phyloP scores from a whole-genome alignment of 2,329 filamentous ascomycete species.

The Cordyceps farinosa region DNA sequence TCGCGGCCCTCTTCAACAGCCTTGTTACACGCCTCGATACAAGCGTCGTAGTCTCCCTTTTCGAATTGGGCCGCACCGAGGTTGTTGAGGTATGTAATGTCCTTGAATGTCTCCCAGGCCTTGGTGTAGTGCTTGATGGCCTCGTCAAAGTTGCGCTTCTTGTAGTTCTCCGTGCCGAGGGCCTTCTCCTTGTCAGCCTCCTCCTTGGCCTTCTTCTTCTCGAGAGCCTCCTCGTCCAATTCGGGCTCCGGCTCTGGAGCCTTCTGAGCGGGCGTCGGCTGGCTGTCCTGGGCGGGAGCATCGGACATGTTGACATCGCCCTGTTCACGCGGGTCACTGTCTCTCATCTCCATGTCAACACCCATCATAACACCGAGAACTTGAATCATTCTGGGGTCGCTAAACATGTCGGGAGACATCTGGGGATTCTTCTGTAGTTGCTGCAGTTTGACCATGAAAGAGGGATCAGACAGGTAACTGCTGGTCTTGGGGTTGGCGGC shows the following conservation, averaged over 20 bases:
- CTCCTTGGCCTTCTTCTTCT: slow-evolving; percentile 86
- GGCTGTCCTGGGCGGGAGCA: slow-evolving; percentile 38
- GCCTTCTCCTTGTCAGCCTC: slow-evolving; percentile 94
- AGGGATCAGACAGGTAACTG: slow-evolving; percentile 70
- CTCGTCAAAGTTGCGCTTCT: slow-evolving; percentile 95
- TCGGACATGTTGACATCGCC: slow-evolving; percentile 74
- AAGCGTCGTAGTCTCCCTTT: slow-evolving; percentile 87
- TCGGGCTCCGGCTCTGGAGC: slow-evolving; percentile 56
- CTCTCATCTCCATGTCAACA: slow-evolving; percentile 71
- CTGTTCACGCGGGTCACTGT: slow-evolving; percentile 36
- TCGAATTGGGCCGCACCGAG: slow-evolving; percentile 91
- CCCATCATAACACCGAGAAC: slow-evolving; percentile 92
- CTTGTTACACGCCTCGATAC: slow-evolving; percentile 81
- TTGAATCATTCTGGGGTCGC: slow-evolving; percentile 87
- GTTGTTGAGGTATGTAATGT: slow-evolving; percentile 98
- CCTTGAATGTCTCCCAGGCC: slow-evolving; percentile 91
- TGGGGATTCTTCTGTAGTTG: slow-evolving; percentile 76
- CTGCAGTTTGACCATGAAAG: slow-evolving; percentile 89
- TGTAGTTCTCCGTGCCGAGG: slow-evolving; percentile 90
- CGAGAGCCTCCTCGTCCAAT: slow-evolving; percentile 77
- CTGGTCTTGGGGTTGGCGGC: slow-evolving; percentile 93
- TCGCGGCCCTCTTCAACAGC: slow-evolving; percentile 87
- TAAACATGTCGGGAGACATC: slow-evolving; percentile 73
- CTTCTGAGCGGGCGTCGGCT: slow-evolving; percentile 51
- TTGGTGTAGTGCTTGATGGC: slow-evolving; percentile 93